phyloP scores from a whole-genome alignment of 371 early-diverging fungal genomes.

The Apophysomyces elegans region DNA sequence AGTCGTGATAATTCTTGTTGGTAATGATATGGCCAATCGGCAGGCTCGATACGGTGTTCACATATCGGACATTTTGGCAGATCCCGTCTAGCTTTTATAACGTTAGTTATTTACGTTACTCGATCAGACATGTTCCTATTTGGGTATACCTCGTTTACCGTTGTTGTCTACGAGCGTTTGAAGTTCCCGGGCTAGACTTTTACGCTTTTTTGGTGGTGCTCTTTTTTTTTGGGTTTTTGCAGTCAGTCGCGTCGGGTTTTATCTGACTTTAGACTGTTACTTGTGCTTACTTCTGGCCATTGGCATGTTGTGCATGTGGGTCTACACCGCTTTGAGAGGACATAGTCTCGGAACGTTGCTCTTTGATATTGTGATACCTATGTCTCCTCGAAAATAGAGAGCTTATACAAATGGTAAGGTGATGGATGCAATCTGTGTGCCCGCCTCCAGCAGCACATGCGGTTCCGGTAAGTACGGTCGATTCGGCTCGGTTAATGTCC shows the following conservation, averaged over 20 bases:
- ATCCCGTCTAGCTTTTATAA: slow-evolving; percentile 38
- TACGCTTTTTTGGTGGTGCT: slow-evolving; percentile 11
- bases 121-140: too few species aligned
- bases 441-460: too few species aligned
- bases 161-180: slow-evolving; percentile 42
- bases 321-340: slow-evolving; percentile 2
- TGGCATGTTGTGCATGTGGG: background rate
- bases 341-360: background rate
- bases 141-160: slow-evolving; percentile 39
- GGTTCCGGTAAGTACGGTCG: too few species aligned
- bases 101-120: background rate
- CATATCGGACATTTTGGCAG: slow-evolving; percentile 64
- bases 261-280: slow-evolving; percentile 3
- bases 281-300: slow-evolving; percentile 2
- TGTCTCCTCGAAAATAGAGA: background rate
- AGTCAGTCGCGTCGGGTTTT: slow-evolving; percentile 9
- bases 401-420: background rate
- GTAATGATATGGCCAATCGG: slow-evolving; percentile 58
- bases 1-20: slow-evolving; percentile 53
- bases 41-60: slow-evolving; percentile 51
- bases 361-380: background rate
- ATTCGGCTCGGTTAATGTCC: too few species aligned
- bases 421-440: background rate
- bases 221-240: background rate
- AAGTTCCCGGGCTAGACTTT: slow-evolving; percentile 38